These are phyloP conservation scores for Stemphylium lycopersici DNA, from an alignment of 2,329 filamentous ascomycete genomes.

Conservation along the genomic window DNA sequence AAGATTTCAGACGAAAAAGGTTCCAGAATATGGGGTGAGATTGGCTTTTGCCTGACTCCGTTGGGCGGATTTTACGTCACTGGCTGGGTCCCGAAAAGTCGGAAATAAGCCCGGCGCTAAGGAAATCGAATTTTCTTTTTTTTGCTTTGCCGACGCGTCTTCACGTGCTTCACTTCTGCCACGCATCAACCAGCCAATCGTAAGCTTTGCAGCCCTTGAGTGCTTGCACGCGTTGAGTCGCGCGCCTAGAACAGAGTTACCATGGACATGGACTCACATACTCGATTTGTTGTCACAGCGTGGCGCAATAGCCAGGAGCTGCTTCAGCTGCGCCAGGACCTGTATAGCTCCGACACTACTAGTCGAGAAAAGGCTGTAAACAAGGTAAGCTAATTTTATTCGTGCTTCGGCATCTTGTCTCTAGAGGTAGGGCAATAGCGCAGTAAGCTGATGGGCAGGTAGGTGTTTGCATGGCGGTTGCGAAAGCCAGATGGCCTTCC, in stretches of 20 bases:
- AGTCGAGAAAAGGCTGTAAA: slow-evolving; percentile 47
- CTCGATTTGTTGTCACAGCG: slow-evolving; percentile 17
- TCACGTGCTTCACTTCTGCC: slow-evolving; percentile 13
- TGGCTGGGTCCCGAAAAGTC: background rate
- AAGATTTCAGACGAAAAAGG: slow-evolving; percentile 10
- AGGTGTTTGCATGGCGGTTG: slow-evolving; percentile 44
- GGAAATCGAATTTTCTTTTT: background rate
- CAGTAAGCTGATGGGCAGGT: slow-evolving; percentile 25
- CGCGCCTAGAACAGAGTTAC: background rate
- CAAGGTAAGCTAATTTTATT: slow-evolving; percentile 39
- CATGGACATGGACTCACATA: slow-evolving; percentile 21
- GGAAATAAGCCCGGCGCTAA: background rate
- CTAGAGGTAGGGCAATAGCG: background rate
- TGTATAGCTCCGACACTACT: slow-evolving; percentile 59
- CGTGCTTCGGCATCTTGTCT: background rate
- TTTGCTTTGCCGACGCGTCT: background rate
- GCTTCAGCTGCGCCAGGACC: slow-evolving; percentile 66
- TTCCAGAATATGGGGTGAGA: slow-evolving; percentile 15
- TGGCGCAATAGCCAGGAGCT: slow-evolving; percentile 73
- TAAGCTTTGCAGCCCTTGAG: background rate
- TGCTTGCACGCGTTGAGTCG: background rate
- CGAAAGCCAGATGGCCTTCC: slow-evolving; percentile 58
- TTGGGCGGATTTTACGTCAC: background rate
- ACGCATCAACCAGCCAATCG: slow-evolving; percentile 18
- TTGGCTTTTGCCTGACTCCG: background rate